Conservation (phyloP, 306 rosid genomes). For the Castanea mollissima region DNA sequence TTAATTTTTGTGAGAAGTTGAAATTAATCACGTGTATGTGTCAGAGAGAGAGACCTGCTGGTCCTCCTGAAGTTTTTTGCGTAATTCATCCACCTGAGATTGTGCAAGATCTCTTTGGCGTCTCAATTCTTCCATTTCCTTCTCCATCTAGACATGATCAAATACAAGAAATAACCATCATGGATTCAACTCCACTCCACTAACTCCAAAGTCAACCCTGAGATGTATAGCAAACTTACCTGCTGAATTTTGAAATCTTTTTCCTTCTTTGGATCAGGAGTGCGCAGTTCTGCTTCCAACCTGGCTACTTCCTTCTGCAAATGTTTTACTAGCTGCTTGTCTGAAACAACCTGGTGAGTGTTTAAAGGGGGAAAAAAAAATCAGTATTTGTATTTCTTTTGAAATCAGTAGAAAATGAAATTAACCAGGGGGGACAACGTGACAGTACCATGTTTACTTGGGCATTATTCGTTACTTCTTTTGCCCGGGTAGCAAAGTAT, state of each 20-base stretch:
- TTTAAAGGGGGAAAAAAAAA: background rate
- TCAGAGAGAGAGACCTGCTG: slow-evolving; percentile 48
- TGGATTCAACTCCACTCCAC: slow-evolving; percentile 8
- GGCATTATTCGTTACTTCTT: slow-evolving; percentile 96
- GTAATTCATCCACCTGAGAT: slow-evolving; percentile 77
- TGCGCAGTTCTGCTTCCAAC: slow-evolving; percentile 86
- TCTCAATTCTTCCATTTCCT: slow-evolving; percentile 89
- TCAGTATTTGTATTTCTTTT: background rate
- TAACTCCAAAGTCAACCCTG: background rate
- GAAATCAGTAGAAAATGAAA: slow-evolving; percentile 3
- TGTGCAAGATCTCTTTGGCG: slow-evolving; percentile 92
- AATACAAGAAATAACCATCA: slow-evolving; percentile 9
- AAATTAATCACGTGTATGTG: background rate
- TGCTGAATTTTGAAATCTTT: slow-evolving; percentile 91
- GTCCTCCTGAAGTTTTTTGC: slow-evolving; percentile 74
- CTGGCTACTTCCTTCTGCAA: slow-evolving; percentile 98
- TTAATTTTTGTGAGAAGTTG: background rate
- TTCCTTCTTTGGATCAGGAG: slow-evolving; percentile 88
- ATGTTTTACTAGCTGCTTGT: slow-evolving; percentile 92
- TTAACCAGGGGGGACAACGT: background rate
- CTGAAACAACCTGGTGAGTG: slow-evolving; percentile 70
- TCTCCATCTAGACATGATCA: slow-evolving; percentile 70
- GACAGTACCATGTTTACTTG: slow-evolving; percentile 90
- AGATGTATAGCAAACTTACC: slow-evolving; percentile 40
- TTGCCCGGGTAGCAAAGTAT: slow-evolving; percentile 92